Conservation (phyloP, 441 rosid species). For the Biscutella laevigata region DNA sequence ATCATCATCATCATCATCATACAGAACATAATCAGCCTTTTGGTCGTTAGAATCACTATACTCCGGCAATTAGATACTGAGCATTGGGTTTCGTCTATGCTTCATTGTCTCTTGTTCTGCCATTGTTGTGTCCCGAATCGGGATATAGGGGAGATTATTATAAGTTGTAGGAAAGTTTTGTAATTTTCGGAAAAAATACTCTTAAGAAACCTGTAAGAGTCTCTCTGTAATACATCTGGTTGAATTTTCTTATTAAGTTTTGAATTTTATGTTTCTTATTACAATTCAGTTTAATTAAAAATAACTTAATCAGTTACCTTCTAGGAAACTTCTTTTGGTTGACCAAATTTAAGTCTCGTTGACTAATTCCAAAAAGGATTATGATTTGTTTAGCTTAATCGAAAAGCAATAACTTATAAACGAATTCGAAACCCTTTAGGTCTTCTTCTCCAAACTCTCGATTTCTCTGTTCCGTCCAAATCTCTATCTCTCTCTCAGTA, state of each 20-base stretch:
- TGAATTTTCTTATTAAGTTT: too few relatives aligned
- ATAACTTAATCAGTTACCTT: neutral
- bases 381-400: too few relatives aligned
- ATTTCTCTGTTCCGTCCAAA: neutral
- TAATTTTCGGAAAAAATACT: constrained; percentile 18
- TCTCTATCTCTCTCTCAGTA: neutral
- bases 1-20: too few relatives aligned
- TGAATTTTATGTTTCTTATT: too few relatives aligned
- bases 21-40: too few relatives aligned
- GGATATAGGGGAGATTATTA: constrained; percentile 18
- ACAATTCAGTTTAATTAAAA: too few relatives aligned
- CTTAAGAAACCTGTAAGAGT: constrained; percentile 17
- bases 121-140: neutral
- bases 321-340: neutral
- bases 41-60: too few relatives aligned
- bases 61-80: constrained; percentile 4
- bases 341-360: neutral
- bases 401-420: neutral
- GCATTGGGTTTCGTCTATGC: neutral
- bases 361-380: neutral
- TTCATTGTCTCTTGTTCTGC: neutral
- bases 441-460: neutral
- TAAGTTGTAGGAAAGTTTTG: constrained; percentile 29
- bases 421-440: neutral
- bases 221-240: too few relatives aligned